These are phyloP conservation scores for Wickerhamomyces silvicola DNA, from an alignment of 805 yeast genomes.

Conservation along the genomic window DNA sequence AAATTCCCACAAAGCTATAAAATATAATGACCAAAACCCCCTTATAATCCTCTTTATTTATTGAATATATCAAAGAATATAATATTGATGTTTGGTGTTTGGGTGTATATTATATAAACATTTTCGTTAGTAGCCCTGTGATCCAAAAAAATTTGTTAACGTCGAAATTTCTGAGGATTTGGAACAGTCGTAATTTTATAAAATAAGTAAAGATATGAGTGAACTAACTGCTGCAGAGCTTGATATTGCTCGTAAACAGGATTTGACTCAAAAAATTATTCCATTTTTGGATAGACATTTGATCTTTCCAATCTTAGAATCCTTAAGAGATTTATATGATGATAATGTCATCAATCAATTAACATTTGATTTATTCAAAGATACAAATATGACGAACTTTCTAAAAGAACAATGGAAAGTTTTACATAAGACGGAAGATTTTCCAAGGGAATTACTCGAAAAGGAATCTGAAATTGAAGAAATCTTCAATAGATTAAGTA, in stretches of 20 bases:
- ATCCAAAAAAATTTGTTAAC: no score
- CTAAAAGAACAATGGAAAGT: conserved; percentile 37
- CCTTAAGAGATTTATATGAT: conserved; percentile 38
- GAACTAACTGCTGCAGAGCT: conserved; percentile 27
- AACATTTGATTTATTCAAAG: conserved; percentile 48
- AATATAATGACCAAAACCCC: no score
- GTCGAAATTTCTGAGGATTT: no score
- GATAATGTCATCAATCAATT: conserved; percentile 38
- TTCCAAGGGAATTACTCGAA: conserved; percentile 36
- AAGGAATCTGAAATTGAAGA: conserved; percentile 35
- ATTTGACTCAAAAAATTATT: conserved; percentile 45
- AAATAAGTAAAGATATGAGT: conserved; percentile 11
- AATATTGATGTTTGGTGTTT: no score
- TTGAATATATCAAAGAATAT: no score
- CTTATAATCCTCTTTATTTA: no score
- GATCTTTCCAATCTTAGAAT: conserved; percentile 46
- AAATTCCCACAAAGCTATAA: no score
- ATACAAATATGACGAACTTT: conserved; percentile 50
- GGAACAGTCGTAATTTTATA: no score
- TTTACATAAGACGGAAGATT: conserved; percentile 31
- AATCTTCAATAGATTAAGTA: conserved; percentile 31
- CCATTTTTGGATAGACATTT: conserved; percentile 60
- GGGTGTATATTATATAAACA: no score
- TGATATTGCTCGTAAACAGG: conserved; percentile 41
- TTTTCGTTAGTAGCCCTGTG: no score